Conservation (phyloP, 2,329 filamentous ascomycete genomes). For the Colletotrichum liaoningense region DNA sequence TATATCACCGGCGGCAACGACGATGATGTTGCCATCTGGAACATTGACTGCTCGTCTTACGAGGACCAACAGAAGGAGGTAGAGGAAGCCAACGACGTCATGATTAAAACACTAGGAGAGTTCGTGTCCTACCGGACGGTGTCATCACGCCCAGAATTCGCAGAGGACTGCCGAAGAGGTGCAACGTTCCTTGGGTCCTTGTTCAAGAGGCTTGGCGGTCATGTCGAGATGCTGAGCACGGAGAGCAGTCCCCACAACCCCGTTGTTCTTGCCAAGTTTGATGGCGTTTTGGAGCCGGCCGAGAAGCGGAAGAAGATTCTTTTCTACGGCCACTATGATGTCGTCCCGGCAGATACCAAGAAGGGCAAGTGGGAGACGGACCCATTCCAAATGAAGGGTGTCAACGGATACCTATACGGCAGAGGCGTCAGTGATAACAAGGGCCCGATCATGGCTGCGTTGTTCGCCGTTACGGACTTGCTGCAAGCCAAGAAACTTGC, state of each 20-base stretch:
- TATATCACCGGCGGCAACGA: slow-evolving; percentile 96
- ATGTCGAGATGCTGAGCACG: slow-evolving; percentile 90
- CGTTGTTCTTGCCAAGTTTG: slow-evolving; percentile 91
- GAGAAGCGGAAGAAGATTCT: slow-evolving; percentile 84
- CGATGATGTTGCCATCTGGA: slow-evolving; percentile 89
- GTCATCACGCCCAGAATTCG: slow-evolving; percentile 86
- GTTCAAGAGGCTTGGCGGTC: slow-evolving; percentile 91
- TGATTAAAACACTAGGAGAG: slow-evolving; percentile 80
- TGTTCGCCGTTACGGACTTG: slow-evolving; percentile 93
- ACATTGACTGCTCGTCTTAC: slow-evolving; percentile 59
- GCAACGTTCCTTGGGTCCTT: slow-evolving; percentile 90
- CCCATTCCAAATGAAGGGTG: slow-evolving; percentile 89
- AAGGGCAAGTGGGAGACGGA: slow-evolving; percentile 87
- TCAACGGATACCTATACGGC: slow-evolving; percentile 93
- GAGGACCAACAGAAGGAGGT: slow-evolving; percentile 39
- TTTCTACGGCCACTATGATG: slow-evolving; percentile 98
- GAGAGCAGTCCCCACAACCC: slow-evolving; percentile 81
- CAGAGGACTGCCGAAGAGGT: slow-evolving; percentile 91
- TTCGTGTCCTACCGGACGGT: slow-evolving; percentile 94
- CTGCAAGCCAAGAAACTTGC: slow-evolving; percentile 84
- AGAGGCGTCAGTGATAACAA: slow-evolving; percentile 99
- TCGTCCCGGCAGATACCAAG: slow-evolving; percentile 88
- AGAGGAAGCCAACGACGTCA: slow-evolving; percentile 61
- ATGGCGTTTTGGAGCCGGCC: slow-evolving; percentile 75
- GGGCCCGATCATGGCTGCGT: slow-evolving; percentile 91